phyloP scores from a whole-genome alignment of 1,284 basidiomycete genomes.

The Somion occarium region DNA sequence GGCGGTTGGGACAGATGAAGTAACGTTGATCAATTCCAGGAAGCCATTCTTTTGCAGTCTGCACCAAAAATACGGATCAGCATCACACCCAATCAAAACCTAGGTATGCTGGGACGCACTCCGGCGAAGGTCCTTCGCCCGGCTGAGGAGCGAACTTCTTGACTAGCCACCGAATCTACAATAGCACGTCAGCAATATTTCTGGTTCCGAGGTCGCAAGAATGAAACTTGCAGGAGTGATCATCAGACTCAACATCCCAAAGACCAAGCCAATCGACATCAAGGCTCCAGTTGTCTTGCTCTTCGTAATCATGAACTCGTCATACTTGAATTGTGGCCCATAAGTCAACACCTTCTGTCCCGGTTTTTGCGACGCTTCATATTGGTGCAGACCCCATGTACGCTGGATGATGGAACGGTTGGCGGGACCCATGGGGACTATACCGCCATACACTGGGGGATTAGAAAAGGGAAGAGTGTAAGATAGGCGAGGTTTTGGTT shows the following conservation, averaged over 20 bases:
- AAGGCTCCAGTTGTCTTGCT: constrained; percentile 40
- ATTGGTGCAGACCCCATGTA: constrained; percentile 64
- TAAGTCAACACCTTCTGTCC: constrained; percentile 34
- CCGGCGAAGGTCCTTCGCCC: constrained; percentile 60
- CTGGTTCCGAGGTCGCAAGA: neutral
- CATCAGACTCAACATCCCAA: constrained; percentile 28
- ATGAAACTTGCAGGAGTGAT: constrained; percentile 38
- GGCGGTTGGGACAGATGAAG: constrained; percentile 37
- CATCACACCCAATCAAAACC: neutral
- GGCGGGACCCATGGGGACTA: constrained; percentile 57
- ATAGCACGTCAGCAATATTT: constrained; percentile 2
- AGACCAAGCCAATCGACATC: constrained; percentile 33
- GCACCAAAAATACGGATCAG: neutral
- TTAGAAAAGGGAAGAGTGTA: constrained; percentile 45
- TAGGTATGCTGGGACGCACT: constrained; percentile 33
- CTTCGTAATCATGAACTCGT: constrained; percentile 57
- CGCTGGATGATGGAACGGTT: constrained; percentile 75
- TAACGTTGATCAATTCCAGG: constrained; percentile 54
- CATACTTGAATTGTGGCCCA: constrained; percentile 67
- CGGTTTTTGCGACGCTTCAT: neutral
- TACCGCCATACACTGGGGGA: constrained; percentile 45
- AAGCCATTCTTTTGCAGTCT: constrained; percentile 56
- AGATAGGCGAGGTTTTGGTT: constrained; percentile 34
- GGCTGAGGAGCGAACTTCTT: constrained; percentile 46
- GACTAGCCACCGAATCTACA: constrained; percentile 51